phyloP scores from a whole-genome alignment of 116 monocot genomes.

The Posidonia oceanica region DNA sequence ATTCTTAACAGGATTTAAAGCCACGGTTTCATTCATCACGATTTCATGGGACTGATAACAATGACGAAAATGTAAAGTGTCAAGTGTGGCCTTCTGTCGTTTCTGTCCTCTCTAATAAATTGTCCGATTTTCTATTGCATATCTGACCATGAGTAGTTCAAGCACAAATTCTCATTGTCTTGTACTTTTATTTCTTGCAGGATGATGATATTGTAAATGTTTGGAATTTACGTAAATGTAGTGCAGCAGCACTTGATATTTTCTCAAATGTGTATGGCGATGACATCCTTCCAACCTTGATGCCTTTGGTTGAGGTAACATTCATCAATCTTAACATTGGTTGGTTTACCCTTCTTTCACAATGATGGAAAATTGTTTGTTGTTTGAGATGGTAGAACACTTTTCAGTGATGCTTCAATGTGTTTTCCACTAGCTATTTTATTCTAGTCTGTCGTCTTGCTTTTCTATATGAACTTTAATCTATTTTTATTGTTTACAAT shows the following conservation, averaged over 20 bases:
- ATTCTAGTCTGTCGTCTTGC: too few relatives aligned
- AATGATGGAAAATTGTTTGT: neutral
- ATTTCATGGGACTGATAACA: conserved; percentile 73
- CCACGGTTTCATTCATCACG: conserved; percentile 95
- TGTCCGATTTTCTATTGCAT: neutral
- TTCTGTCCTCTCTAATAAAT: neutral
- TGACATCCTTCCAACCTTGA: conserved; percentile 79
- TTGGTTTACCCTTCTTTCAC: conserved; percentile 2
- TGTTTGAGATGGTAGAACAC: neutral
- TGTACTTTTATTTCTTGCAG: conserved; percentile 24
- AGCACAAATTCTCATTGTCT: neutral
- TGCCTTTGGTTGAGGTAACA: conserved; percentile 83
- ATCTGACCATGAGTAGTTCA: neutral
- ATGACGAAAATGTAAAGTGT: conserved; percentile 58
- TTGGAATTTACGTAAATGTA: conserved; percentile 97
- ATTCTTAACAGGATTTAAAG: conserved; percentile 70
- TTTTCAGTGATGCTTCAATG: neutral
- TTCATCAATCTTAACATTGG: neutral
- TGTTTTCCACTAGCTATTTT: too few relatives aligned
- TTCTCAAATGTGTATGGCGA: conserved; percentile 90
- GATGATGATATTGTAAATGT: conserved; percentile 90
- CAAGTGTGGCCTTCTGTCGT: neutral
- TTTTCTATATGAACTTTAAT: too few relatives aligned
- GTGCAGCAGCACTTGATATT: conserved; percentile 94
- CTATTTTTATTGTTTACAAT: too few relatives aligned